A percentile compares a stretch with the other conserved stretches of the same genome.
Evolutionary conservation across 2,329 filamentous ascomycete genomes (phyloP).

Genomic region (Microdochium nivale): DNA sequence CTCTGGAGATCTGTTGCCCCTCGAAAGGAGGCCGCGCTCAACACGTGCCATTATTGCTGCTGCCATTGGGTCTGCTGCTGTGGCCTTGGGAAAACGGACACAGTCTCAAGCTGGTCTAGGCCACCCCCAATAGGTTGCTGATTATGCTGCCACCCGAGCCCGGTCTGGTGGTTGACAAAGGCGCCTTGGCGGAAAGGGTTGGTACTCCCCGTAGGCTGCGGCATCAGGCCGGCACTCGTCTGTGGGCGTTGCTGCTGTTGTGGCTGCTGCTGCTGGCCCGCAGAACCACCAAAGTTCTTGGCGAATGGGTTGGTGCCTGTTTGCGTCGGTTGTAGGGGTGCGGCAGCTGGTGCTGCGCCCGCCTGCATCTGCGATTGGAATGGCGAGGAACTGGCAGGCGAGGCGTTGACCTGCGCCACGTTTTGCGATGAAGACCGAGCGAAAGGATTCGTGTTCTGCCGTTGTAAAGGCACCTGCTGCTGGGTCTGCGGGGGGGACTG

Average conservation of each 20-base stretch:
- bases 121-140: conserved; percentile 74
- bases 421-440: conserved; percentile 53
- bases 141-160: conserved; percentile 78
- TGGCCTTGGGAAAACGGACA: conserved; percentile 80
- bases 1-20: too few species aligned
- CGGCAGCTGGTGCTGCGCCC: conserved; percentile 20
- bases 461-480: conserved; percentile 25
- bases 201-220: conserved; percentile 78
- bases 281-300: conserved; percentile 27
- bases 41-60: conserved; percentile 39
- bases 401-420: conserved; percentile 23
- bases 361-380: conserved; percentile 33
- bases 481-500: conserved; percentile 28
- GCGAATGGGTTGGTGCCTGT: conserved; percentile 56
- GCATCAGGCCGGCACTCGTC: conserved; percentile 43
- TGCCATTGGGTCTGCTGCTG: conserved; percentile 56
- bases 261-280: conserved; percentile 16
- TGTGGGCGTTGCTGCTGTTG: conserved; percentile 31
- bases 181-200: conserved; percentile 91
- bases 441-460: conserved; percentile 81
- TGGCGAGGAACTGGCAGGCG: conserved; percentile 24
- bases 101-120: conserved; percentile 68
- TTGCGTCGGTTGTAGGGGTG: conserved; percentile 36
- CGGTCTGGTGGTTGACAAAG: conserved; percentile 83
- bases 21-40: too few species aligned